Base-by-base conservation (phyloP, 1,139 yeast species). In the Pichia sp. region DNA sequence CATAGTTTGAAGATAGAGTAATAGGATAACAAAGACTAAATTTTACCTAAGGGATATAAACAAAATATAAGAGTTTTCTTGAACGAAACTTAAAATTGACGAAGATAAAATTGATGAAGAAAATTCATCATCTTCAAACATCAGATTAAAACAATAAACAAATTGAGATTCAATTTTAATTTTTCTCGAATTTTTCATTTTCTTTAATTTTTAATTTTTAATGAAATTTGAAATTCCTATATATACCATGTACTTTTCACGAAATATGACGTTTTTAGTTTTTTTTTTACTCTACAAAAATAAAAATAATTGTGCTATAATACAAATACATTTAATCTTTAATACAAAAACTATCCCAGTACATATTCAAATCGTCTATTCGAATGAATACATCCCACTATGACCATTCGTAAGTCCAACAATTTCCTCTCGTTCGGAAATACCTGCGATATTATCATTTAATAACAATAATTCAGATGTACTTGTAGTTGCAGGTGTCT, bases 401-500 rank as follows among this genome's bases (percentile, higher is more conserved):
- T 53, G 56, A 2, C 54, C 52, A 27, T 52, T 52, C 5, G 55
- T 48, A 16, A 51, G 38, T 3, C 54, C 54, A 11, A 45, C 56
- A 43, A 51, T 46, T 42, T 53, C 56, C 16, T 53, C 54, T 7
- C 48, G 28, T 22, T 51, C 54, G 1, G 54, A 42, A 19, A 51
- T 44, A 19, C 47, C 50, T 13, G 45, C 38, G 25, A 51, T 31
- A 27, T 53, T 51, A 30, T 53, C 56, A 27, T 53, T 48, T 22
- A 51, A 42, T 22, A 51, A 28, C 4, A 49, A 33, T 25, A 53
- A 18, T 3, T 53, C 55, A 19, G 49, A 45, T 3, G 55, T 34
- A 13, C 30, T 44, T 3, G 55, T 53, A 2, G 53, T 53, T 8
- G 55, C 55, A 2, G 53, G 53, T 9, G 55, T 53, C 33, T 47